Evolutionary conservation across 1,139 yeast genomes (phyloP).

Genomic region (Taiozyma onychis): DNA sequence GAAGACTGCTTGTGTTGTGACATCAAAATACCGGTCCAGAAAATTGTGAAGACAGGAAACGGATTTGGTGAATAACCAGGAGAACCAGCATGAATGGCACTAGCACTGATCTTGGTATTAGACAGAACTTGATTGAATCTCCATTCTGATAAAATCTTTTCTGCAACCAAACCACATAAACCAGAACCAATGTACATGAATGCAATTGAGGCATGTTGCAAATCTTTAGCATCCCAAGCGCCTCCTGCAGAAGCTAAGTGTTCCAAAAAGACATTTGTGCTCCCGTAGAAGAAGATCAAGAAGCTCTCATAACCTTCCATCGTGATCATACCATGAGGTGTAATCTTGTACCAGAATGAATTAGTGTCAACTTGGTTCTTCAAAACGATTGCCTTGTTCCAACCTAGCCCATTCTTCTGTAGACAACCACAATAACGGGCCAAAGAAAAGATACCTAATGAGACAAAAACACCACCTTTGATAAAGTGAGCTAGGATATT

Average conservation of each 20-base stretch:
- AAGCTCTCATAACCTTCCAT: conserved; percentile 84
- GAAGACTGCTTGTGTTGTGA: conserved; percentile 90
- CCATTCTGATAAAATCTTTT: conserved; percentile 44
- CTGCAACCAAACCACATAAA: conserved; percentile 80
- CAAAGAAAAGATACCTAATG: conserved; percentile 68
- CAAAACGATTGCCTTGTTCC: conserved; percentile 60
- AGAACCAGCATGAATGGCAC: conserved; percentile 36
- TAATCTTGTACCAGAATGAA: conserved; percentile 32
- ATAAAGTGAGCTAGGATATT: conserved; percentile 91
- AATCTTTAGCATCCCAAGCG: conserved; percentile 84
- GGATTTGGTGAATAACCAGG: conserved; percentile 88
- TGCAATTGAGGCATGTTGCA: conserved; percentile 94
- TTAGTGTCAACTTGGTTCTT: conserved; percentile 26
- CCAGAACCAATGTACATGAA: conserved; percentile 93
- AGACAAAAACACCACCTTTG: conserved; percentile 86
- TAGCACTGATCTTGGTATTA: conserved; percentile 21
- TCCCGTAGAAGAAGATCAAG: conserved; percentile 80
- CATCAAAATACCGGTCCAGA: conserved; percentile 97
- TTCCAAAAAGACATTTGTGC: conserved; percentile 83
- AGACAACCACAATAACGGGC: conserved; percentile 87
- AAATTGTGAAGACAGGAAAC: conserved; percentile 86
- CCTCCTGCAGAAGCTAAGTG: conserved; percentile 75
- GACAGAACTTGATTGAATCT: conserved; percentile 29
- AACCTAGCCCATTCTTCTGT: conserved; percentile 75
- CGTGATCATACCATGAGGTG: conserved; percentile 53